Base-by-base conservation (phyloP, 2,329 filamentous ascomycete species). In the Cephalotrichum gorgonifer region DNA sequence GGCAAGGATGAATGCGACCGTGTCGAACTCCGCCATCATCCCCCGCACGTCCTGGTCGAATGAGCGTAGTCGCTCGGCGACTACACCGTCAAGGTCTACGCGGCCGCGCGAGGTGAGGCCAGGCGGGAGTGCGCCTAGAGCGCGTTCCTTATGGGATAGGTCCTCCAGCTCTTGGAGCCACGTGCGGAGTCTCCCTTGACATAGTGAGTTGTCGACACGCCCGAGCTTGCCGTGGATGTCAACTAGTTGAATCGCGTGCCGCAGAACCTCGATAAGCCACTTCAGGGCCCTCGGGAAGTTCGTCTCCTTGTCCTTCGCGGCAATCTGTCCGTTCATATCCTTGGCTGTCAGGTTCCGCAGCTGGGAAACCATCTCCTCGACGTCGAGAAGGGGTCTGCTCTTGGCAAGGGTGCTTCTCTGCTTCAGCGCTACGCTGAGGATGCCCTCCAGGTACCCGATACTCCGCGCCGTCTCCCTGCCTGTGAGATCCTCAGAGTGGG, bases 401-500 rank as follows among this genome's bases (percentile, higher is more conserved):
- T 43, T 48, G 39, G 70, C 65, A 30, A 84, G 66, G 6, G 67
- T 64, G 43, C 62, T 64, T 51, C 84, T 74, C 61, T 90, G 86
- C 3, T 69, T 65, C 12, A 87, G 60, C 1, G 78, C 62, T n/a
- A 81, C 67, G 51, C 83, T 75, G 27, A 97, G 70, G 51, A 96
- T 74, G 25, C 90, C 88, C 62, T 98, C 93, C n/a, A 96, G 70
- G 54, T 87, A 87, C 0, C 88, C 88, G 44, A 86, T 76, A 61
- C 88, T 90, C 59, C 90, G 78, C 39, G 78, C 75, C 7, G 93
- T 77, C 57, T 96, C 88, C 8, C 87, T 83, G 39, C 81, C 76
- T 42, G 85, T 95, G 35, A 98, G 68, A 54, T 98, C 94, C 33
- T 87, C 83, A 1, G 86, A 88, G 64, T 95, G 88, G 46, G 88